These are phyloP conservation scores for Phytophthora colocasiae DNA, from an alignment of 352 stramenopile species.

Conservation along the genomic window DNA sequence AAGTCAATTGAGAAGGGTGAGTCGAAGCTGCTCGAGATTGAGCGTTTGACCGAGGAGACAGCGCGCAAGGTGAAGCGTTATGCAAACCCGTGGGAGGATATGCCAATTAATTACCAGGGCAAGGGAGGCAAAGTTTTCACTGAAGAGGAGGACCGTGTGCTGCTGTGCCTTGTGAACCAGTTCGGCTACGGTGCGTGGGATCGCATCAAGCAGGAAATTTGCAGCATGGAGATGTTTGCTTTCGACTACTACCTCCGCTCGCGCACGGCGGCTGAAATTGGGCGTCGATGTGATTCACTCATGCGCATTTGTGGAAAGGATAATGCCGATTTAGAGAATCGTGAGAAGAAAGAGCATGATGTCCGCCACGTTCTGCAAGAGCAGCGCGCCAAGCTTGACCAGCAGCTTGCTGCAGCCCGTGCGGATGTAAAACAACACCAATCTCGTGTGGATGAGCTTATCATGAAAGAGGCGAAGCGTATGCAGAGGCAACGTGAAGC, in stretches of 20 bases:
- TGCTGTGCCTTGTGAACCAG: slow-evolving; percentile 97
- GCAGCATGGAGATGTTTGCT: slow-evolving; percentile 91
- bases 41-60: slow-evolving; percentile 81
- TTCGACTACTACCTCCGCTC: slow-evolving; percentile 99
- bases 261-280: slow-evolving; percentile 94
- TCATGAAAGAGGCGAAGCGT: slow-evolving; percentile 89
- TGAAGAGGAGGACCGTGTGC: slow-evolving; percentile 98
- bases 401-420: slow-evolving; percentile 64
- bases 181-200: slow-evolving; percentile 98
- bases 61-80: slow-evolving; percentile 80
- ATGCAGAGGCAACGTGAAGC: slow-evolving; percentile 86
- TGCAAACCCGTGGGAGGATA: slow-evolving; percentile 86
- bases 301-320: slow-evolving; percentile 96
- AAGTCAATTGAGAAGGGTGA: slow-evolving; percentile 91
- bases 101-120: slow-evolving; percentile 91
- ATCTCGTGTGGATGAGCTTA: slow-evolving; percentile 80
- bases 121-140: slow-evolving; percentile 94
- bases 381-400: slow-evolving; percentile 77
- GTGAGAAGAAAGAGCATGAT: slow-evolving; percentile 82
- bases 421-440: slow-evolving; percentile 83
- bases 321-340: slow-evolving; percentile 83
- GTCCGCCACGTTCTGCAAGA: slow-evolving; percentile 63
- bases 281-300: slow-evolving; percentile 94
- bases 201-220: slow-evolving; percentile 97
- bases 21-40: slow-evolving; percentile 88